Base-by-base conservation (phyloP, 257 asterid genomes). In the Solanum sitiens region DNA sequence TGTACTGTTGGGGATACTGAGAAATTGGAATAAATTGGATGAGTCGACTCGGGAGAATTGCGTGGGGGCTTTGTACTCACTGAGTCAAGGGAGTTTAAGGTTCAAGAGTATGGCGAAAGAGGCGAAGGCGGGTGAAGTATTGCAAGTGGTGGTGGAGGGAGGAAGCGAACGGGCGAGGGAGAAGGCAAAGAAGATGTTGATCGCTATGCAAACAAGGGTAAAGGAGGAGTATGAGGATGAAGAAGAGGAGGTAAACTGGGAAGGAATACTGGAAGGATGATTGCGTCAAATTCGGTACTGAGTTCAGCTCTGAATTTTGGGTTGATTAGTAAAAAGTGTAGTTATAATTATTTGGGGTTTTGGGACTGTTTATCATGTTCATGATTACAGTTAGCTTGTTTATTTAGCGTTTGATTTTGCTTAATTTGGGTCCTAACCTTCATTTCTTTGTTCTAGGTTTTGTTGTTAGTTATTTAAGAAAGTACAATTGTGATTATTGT, bases 31-130 rank as follows among this genome's bases (percentile, higher is more conserved):
- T 11, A 94, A 89, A 90, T 82, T 84, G 83, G 89, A 86, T 12
- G 96, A 92, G 93, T 90, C 95, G n/a, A 94, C 96, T 89, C 92
- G 93, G 88, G 99, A 95, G 86, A 95, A 95, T 44, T 91, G 92
- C 20, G 95, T 95, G 61, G 93, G 94, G 2, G 95, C 98, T 4
- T 86, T 97, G 72, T 91, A 91, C 91, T 89, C 94, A 15, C 83
- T 97, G 93, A 95, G 99, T 87, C 94, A 89, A 1, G 95, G 98
- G 84, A 93, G 98, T 80, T 72, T 93, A 88, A 91, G 98, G 94
- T 97, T 97, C 75, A 95, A 90, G 73, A 96, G 94, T 86, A 65
- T 94, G 86, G 99, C 98, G 1, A 91, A 88, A 89, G 93, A 92
- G 25, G 94, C 95, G 16, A 91, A 92, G 23, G 94, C 92, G 33